A percentile compares a stretch with the other conserved stretches of the same genome.
Evolutionary conservation across 2,329 filamentous ascomycete genomes (phyloP).

Genomic region (Penicillium sp.): DNA sequence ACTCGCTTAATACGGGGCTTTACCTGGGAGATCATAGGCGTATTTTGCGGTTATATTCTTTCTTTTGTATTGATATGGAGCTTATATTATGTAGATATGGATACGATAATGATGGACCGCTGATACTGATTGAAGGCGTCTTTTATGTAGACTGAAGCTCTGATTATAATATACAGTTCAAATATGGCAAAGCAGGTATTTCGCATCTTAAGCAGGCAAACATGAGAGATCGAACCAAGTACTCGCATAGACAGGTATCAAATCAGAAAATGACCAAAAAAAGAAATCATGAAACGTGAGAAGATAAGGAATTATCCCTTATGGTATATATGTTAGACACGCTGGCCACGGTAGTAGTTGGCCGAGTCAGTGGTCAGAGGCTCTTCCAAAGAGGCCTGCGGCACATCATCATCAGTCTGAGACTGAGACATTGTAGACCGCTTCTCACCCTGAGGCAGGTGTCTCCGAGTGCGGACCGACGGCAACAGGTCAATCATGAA

Average conservation of each 20-base stretch:
- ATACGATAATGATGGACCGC: conserved; percentile 11
- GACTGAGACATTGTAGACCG: conserved; percentile 23
- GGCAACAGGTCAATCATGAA: conserved; percentile 88
- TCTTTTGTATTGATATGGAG: conserved; percentile 10
- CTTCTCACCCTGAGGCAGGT: conserved; percentile 45
- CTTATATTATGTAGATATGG: conserved; percentile 9
- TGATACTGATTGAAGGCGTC: background rate
- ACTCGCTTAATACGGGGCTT: conserved; percentile 11
- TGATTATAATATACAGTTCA: background rate
- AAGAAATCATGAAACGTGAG: background rate
- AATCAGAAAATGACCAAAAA: background rate
- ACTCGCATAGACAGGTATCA: background rate
- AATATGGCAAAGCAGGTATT: background rate
- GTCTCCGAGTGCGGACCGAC: conserved; percentile 63
- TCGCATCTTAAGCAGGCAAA: background rate
- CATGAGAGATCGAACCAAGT: background rate
- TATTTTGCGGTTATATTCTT: background rate
- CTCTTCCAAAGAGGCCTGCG: conserved; percentile 32
- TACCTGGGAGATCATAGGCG: background rate
- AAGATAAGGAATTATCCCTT: background rate
- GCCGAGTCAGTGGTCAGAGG: conserved; percentile 41
- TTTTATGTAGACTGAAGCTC: background rate
- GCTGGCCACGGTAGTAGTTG: conserved; percentile 32
- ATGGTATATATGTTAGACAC: conserved; percentile 13
- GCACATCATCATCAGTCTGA: conserved; percentile 12